A percentile compares a stretch with the other conserved stretches of the same genome.
phyloP scores from a whole-genome alignment of 495 filamentous ascomycete species.

The Aspergillus homomorphus region DNA sequence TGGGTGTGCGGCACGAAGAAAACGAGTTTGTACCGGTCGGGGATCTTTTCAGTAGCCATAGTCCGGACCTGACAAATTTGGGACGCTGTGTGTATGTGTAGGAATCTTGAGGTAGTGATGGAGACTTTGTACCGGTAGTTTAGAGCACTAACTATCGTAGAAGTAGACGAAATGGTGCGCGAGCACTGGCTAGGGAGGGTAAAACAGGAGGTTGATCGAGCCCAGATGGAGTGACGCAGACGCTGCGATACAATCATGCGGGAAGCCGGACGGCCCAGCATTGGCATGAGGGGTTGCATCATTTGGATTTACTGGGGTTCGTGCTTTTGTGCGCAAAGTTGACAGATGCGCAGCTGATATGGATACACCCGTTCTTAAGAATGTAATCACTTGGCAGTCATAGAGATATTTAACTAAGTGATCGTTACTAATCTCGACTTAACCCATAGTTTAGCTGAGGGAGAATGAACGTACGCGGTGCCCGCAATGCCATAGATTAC shows the following conservation, averaged over 20 bases:
- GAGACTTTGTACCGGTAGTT: background rate
- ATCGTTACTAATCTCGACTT: background rate
- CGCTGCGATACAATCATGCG: constrained; percentile 1
- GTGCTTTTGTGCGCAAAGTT: background rate
- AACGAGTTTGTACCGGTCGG: constrained; percentile 48
- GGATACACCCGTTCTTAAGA: background rate
- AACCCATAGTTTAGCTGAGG: background rate
- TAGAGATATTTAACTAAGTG: background rate
- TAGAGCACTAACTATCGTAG: background rate
- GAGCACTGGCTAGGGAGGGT: background rate
- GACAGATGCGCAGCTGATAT: background rate
- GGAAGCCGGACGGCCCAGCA: background rate
- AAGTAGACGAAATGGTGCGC: background rate
- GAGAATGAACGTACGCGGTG: too few relatives aligned
- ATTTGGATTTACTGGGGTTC: background rate
- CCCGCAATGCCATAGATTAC: too few relatives aligned
- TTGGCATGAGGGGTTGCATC: constrained; percentile 18
- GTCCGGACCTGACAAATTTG: background rate
- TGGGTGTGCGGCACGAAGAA: constrained; percentile 45
- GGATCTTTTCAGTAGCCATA: constrained; percentile 10
- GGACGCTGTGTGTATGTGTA: background rate
- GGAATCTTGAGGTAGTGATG: background rate
- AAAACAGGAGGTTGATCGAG: background rate
- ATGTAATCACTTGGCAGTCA: background rate
- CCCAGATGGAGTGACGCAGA: background rate